A percentile compares a stretch with the other conserved stretches of the same genome.
Evolutionary conservation across 176 grass and related monocot species (phyloP).

Genomic region (Oryza brachyantha): DNA sequence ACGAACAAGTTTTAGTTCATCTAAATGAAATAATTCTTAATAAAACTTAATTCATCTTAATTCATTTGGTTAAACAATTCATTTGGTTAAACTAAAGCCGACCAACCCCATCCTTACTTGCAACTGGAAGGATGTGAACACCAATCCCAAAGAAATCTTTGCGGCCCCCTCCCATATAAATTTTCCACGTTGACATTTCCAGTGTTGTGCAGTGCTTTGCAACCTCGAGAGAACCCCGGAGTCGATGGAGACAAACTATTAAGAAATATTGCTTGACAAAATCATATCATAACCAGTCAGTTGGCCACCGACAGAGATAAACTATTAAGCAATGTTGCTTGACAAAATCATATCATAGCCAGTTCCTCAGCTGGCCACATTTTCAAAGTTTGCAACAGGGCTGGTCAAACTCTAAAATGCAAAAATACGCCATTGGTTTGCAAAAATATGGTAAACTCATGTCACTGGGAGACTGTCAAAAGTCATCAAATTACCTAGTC

Average conservation of each 20-base stretch:
- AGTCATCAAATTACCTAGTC: constrained; percentile 1
- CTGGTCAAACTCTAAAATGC: background rate
- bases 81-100: no score
- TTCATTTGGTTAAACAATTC: no score
- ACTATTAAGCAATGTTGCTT: no score
- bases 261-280: background rate
- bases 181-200: background rate
- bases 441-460: background rate
- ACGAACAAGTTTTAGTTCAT: no score
- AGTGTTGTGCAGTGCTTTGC: background rate
- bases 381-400: background rate
- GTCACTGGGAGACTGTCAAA: background rate
- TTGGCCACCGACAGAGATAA: background rate
- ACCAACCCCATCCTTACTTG: no score
- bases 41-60: no score
- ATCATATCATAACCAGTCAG: background rate
- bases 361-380: background rate
- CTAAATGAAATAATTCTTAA: no score
- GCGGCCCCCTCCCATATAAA: background rate
- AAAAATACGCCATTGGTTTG: background rate
- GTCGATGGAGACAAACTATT: background rate
- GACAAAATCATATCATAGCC: background rate
- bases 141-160: no score
- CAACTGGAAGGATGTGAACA: background rate
- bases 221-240: background rate